Base-by-base conservation (phyloP, 768 basidiomycete species). In the Candolleomyces aberdarensis region DNA sequence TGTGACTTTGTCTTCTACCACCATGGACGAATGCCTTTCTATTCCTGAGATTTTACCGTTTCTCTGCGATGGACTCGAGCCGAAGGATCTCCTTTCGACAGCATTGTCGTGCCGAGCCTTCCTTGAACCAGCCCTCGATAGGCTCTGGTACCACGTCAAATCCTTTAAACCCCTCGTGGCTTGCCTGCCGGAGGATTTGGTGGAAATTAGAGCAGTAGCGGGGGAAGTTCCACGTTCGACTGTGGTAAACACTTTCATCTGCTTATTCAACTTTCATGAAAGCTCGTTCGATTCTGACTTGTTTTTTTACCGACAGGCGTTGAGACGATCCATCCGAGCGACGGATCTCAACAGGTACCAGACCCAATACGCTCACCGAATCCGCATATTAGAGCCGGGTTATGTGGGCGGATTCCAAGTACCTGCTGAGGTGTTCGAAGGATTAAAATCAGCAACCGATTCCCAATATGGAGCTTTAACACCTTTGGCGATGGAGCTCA, bases 51-150 rank as follows among this genome's bases (percentile, higher is more conserved):
- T 43, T n/a, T n/a, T 43, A n/a, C 11, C 13, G 13, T 13, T 13
- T 11, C 11, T 43, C 11, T 43, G 41, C 5, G n/a, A n/a, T n/a
- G 41, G n/a, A 43, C 41, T 43, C 41, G 41, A 43, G n/a, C 2
- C 13, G 41, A 43, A 43, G n/a, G 41, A 11, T n/a, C 41, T 43
- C 1, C 41, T 43, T 13, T 11, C 41, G n/a, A 43, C 41, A 13
- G 62, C 64, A 4, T 41, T 48, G 14, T 58, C 62, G 8, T 65
- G 62, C 43, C 41, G 41, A 1, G 43, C 53, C 13, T 63, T 65
- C 36, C 29, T 56, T 11, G 62, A 61, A 29, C 59, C 65, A 9
- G 53, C 32, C 17, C 53, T 55, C 8, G 53, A 55, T 20, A 19
- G 3, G 4, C 53, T 55, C 7, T 55, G 53, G 53, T 31, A 8